phyloP scores from a whole-genome alignment of 345 rosid genomes.

The Streptanthus diversifolius region DNA sequence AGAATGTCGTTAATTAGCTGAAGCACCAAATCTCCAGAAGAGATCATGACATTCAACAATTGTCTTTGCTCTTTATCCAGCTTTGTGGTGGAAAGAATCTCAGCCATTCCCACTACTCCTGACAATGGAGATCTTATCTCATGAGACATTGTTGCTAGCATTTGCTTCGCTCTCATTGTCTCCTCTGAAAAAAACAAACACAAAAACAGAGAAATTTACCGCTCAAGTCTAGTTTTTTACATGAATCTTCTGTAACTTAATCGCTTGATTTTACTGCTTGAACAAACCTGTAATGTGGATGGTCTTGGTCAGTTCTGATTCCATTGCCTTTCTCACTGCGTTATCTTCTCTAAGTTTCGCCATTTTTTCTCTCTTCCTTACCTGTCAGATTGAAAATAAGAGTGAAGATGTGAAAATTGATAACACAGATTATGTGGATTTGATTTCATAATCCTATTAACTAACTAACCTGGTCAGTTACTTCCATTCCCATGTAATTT shows the following conservation, averaged over 20 bases:
- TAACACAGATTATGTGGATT: not conserved
- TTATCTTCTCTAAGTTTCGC: slow-evolving; percentile 86
- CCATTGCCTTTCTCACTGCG: slow-evolving; percentile 95
- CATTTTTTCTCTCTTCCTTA: slow-evolving; percentile 81
- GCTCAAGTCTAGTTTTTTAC: not conserved
- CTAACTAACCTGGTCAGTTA: slow-evolving; percentile 76
- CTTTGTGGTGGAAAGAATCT: slow-evolving; percentile 73
- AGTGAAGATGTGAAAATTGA: not conserved
- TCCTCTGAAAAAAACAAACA: slow-evolving; percentile 57
- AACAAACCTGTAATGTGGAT: slow-evolving; percentile 88
- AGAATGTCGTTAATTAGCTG: slow-evolving; percentile 93
- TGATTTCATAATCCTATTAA: not conserved
- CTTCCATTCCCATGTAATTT: slow-evolving; percentile 97
- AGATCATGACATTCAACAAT: slow-evolving; percentile 80
- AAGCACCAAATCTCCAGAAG: slow-evolving; percentile 95
- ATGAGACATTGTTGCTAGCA: slow-evolving; percentile 97
- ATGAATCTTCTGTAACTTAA: not conserved
- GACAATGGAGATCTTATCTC: slow-evolving; percentile 95
- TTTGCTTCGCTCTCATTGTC: slow-evolving; percentile 96
- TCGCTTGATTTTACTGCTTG: not conserved
- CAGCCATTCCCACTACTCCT: slow-evolving; percentile 95
- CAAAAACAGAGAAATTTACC: not conserved
- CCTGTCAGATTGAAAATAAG: slow-evolving; percentile 37
- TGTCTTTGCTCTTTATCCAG: slow-evolving; percentile 79
- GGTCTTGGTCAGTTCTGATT: slow-evolving; percentile 87